Evolutionary conservation across 1,139 yeast species (phyloP).

Genomic region (Diutina scorzettiae): DNA sequence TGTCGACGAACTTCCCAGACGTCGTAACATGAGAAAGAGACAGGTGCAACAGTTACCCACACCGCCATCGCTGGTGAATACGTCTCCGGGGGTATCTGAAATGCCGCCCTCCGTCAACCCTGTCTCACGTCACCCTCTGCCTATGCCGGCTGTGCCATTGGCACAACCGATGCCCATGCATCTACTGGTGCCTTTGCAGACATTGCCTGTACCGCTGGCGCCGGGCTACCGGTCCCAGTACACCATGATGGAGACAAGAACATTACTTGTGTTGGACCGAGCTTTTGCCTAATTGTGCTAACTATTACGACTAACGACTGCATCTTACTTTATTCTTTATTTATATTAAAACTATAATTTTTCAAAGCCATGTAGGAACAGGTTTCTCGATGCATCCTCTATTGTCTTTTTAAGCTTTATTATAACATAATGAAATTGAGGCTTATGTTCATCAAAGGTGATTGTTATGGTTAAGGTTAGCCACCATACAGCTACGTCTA

Average conservation of each 20-base stretch:
- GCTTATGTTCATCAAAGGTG: too few relatives aligned
- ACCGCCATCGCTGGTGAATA: not conserved
- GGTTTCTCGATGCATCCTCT: too few relatives aligned
- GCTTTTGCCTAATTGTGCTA: too few relatives aligned
- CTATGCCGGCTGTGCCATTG: too few relatives aligned
- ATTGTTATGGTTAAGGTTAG: too few relatives aligned
- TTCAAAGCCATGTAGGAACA: too few relatives aligned
- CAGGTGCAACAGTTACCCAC: not conserved
- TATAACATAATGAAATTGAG: too few relatives aligned
- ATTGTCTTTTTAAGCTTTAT: too few relatives aligned
- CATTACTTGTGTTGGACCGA: slow-evolving; percentile 1
- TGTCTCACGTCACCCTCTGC: not conserved
- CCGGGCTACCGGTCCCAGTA: slow-evolving; percentile 1
- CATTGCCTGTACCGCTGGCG: slow-evolving; percentile 5
- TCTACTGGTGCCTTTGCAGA: not conserved
- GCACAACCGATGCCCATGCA: not conserved
- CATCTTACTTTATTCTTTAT: too few relatives aligned
- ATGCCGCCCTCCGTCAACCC: not conserved
- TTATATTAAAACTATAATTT: too few relatives aligned
- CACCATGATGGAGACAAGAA: not conserved
- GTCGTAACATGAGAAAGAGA: not conserved
- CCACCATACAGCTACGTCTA: too few relatives aligned
- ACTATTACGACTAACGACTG: too few relatives aligned
- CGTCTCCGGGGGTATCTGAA: not conserved
- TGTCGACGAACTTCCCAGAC: not conserved